Conservation (phyloP, 1,284 basidiomycete species). For the Heterobasidion occidentale region DNA sequence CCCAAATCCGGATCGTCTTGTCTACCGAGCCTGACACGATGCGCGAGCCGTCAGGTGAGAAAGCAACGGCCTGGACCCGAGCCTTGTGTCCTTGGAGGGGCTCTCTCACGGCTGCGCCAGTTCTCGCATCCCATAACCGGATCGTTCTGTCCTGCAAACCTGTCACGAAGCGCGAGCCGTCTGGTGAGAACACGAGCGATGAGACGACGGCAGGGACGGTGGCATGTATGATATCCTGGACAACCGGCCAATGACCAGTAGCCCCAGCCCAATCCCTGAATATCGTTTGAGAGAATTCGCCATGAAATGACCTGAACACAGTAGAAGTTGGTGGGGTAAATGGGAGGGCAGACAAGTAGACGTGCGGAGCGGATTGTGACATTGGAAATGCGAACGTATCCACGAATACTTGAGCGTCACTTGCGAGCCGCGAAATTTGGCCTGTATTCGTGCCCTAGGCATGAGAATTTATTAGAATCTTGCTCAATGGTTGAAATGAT, state of each 20-base stretch:
- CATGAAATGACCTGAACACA: slow-evolving; percentile 6
- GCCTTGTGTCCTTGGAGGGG: not conserved
- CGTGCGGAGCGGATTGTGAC: slow-evolving; percentile 26
- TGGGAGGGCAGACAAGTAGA: slow-evolving; percentile 29
- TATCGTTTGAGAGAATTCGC: not conserved
- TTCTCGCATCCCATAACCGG: not conserved
- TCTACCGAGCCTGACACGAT: not conserved
- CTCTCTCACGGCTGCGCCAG: not conserved
- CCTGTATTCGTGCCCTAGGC: not conserved
- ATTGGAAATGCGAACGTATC: slow-evolving; percentile 18
- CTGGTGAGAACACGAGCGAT: not conserved
- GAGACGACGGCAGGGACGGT: not conserved
- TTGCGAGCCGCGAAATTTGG: too few relatives aligned
- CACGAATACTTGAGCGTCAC: too few relatives aligned
- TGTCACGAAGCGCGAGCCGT: not conserved
- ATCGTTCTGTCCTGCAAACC: not conserved
- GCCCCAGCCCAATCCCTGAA: too few relatives aligned
- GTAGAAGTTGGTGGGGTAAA: slow-evolving; percentile 19
- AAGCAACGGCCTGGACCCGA: not conserved
- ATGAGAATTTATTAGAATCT: not conserved
- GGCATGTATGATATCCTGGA: not conserved
- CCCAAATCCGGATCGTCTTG: not conserved
- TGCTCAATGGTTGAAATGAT: not conserved
- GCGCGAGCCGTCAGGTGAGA: not conserved
- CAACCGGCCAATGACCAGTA: not conserved